Base-by-base conservation (phyloP, 176 grass and related monocot genomes). In the Rhipidocladum racemiflorum region DNA sequence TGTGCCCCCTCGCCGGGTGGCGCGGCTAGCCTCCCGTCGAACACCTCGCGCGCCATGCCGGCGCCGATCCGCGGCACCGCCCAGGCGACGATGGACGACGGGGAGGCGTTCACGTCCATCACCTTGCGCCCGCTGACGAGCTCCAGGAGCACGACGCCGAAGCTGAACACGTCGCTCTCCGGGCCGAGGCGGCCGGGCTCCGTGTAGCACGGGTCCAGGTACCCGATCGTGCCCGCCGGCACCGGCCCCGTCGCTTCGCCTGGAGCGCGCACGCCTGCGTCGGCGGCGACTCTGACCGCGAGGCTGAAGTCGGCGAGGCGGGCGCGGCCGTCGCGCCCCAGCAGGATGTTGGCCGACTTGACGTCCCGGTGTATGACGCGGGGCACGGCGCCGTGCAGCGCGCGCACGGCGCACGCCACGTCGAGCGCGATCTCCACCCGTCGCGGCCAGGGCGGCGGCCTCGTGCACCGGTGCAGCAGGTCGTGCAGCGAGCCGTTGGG, bases 121-220 rank as follows among this genome's bases (percentile, higher is more conserved):
- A 88, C 95, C 88, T 95, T 95, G 71, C 95, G 86, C 28, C 90
- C 86, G 90, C 95, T 98, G n/a, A 91, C n/a, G 54, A 98, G 89
- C 90, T 98, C 95, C 65, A 98, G 78, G 46, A 95, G 81, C 59
- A 98, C 87, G 38, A 95, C 90, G 27, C 95, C 95, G 80, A 98
- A 95, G 90, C 96, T 98, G 75, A 93, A 98, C 85, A 98, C 96
- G 67, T 98, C 96, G 81, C 84, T 98, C 79, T 90, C 83, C 0
- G 92, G 96, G 21, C 92, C 92, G 12, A 95, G 81, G 15, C 86
- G 49, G 0, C 76, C 86, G 0, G 96, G 85, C 78, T 98, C 92
- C 11, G 92, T 90, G 85, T 98, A 98, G 45, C 87, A 71, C 34
- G 96, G 96, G 90, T 98, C 96, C n/a, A 98, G 81, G 92, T 95